Base-by-base conservation (phyloP, 2,329 filamentous ascomycete species). In the Nemania diffusa region DNA sequence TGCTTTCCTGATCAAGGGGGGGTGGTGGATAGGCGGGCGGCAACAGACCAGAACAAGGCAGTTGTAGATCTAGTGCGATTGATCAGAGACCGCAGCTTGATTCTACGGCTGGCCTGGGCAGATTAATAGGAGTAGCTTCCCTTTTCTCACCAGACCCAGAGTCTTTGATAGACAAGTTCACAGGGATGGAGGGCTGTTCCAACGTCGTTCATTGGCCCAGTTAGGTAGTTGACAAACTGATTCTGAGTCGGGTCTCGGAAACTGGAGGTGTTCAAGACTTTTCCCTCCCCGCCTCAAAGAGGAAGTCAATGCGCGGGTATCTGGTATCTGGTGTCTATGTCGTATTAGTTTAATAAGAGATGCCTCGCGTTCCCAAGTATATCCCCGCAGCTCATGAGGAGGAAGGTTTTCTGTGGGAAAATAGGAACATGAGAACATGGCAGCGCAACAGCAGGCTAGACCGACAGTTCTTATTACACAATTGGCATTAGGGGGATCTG, bases 201-300 rank as follows among this genome's bases (percentile, higher is more conserved):
- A 62, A 68, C 52, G 65, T 53, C 52, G 68, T 66, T 77, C 72
- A 79, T 78, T 78, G 76, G 76, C 70, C 62, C 58, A 64, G 64
- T 51, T 15, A 48, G 62, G 65, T 50, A 69, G 71, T 74, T 74
- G 69, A 69, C 76, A 78, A 78, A 78, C 76, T 77, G 71, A 74
- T 69, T 76, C 70, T 78, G 74, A 78, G 73, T 77, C 76, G 73
- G 73, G 77, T 78, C 72, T 78, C 77, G 75, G 76, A 73, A 75
- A 68, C 67, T 70, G 67, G 75, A 76, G 71, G 70, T 57, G 67
- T 74, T 72, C 70, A 73, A 75, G 73, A 75, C 73, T 63, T 71
- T 58, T 73, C 72, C 69, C 63, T 22, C 68, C 73, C 71, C 61
- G 58, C 65, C 46, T 68, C 59, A 70, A 66, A 70, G 68, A 59